A percentile compares a stretch with the other conserved stretches of the same genome.
Conservation (phyloP, 371 early-diverging fungal genomes). For the Massospora cicadina region DNA sequence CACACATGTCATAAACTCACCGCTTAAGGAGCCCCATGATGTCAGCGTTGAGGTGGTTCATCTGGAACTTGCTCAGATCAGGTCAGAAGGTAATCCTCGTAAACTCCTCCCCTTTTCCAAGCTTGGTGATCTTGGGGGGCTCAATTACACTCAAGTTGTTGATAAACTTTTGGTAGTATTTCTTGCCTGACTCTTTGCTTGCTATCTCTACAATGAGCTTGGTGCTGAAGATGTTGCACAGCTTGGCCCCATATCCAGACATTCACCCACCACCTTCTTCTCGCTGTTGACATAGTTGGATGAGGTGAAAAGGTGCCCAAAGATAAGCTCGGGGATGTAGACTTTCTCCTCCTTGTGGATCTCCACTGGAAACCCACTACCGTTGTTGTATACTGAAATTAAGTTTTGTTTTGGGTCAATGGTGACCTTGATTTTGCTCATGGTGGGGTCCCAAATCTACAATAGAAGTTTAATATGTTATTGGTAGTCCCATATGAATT, state of each 20-base stretch:
- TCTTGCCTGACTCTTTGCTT: constrained; percentile 66
- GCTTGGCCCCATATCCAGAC: constrained; percentile 96
- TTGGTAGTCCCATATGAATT: constrained; percentile 62
- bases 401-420: constrained; percentile 62
- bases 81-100: constrained; percentile 95
- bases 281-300: constrained; percentile 97
- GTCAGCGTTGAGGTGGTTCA: constrained; percentile 80
- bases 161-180: too few species aligned
- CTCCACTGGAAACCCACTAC: constrained; percentile 94
- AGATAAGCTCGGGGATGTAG: too few species aligned
- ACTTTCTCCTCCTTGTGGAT: too few species aligned
- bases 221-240: too few species aligned
- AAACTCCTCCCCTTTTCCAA: too few species aligned
- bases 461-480: constrained; percentile 73
- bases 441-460: too few species aligned
- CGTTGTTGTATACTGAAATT: constrained; percentile 96
- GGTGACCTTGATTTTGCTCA: too few species aligned
- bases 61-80: constrained; percentile 84
- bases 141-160: constrained; percentile 74
- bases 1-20: too few species aligned
- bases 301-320: too few species aligned
- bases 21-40: too few species aligned
- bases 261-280: constrained; percentile 97
- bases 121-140: too few species aligned
- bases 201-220: constrained; percentile 47